Base-by-base conservation (phyloP, 2,329 filamentous ascomycete species). In the Aspergillus fischeri region DNA sequence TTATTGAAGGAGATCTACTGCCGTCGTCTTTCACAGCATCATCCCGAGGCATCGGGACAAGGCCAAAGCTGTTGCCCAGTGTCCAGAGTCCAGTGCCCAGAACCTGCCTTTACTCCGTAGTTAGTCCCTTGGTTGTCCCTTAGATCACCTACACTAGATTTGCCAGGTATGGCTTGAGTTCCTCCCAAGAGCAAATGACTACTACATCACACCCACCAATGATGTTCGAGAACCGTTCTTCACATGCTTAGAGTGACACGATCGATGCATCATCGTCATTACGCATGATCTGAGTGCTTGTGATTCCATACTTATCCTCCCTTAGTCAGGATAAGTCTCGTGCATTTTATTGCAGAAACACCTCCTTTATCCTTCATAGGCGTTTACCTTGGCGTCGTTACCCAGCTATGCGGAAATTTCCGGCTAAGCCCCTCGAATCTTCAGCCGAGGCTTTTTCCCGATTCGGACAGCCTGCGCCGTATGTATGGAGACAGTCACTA, bases 391-490 rank as follows among this genome's bases (percentile, higher is more conserved):
- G 1, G 14, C 7, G 17, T 38, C 5, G 6, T 17, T 38, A 38
- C 14, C 32, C 21, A 50, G 10, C 9, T 50, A 14, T 32, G 44
- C 52, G 57, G 57, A 44, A 54, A 42, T 55, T 56, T 54, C 60
- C 60, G 60, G 49, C 49, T 42, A 54, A 49, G 56, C 59, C 38
- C 51, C 52, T 56, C 53, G 56, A 49, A 17, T 25, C 2, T 49
- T 49, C 42, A 56, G 47, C 57, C 57, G 57, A 59, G 57, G 57
- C 53, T 45, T 50, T 58, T 58, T 14, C 53, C 50, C 27, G 24
- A 21, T 55, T 42, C 20, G 47, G 27, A 17, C 20, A 24, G 20
- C 51, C 52, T 47, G 11, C 51, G 6, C 14, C 14, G 6, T 38
- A 38, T 38, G 14, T 38, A 38, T 38, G 17, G 5, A 24, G 42